These are phyloP conservation scores for Schizochytrium sp. DNA, from an alignment of 108 stramenopile species.

Conservation along the genomic window DNA sequence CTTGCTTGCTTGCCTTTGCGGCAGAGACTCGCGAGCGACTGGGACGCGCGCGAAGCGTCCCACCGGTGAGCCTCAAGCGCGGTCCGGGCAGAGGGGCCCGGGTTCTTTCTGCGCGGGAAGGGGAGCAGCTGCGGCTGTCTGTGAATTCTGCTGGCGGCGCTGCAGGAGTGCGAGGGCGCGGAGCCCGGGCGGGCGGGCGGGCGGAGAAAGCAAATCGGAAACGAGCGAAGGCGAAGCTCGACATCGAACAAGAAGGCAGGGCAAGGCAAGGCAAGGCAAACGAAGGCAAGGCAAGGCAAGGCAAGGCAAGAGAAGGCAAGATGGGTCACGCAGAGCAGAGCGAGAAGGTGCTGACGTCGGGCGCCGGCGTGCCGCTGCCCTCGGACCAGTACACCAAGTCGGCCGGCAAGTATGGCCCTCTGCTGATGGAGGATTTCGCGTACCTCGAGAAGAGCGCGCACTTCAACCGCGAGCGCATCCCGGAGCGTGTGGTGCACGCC, in stretches of 20 bases:
- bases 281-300: too few species aligned
- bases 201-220: not conserved
- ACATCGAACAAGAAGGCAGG: not conserved
- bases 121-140: too few species aligned
- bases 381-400: slow-evolving; percentile 24
- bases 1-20: too few species aligned
- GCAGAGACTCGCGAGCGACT: too few species aligned
- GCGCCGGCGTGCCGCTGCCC: not conserved
- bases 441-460: slow-evolving; percentile 54
- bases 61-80: too few species aligned
- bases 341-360: not conserved
- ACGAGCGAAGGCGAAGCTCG: not conserved
- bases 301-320: not conserved
- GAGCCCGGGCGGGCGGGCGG: too few species aligned
- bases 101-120: too few species aligned
- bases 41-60: too few species aligned
- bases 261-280: too few species aligned
- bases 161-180: too few species aligned
- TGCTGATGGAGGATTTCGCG: slow-evolving; percentile 52
- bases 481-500: slow-evolving; percentile 63
- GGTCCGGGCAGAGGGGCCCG: too few species aligned
- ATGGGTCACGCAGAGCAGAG: not conserved
- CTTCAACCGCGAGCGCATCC: slow-evolving; percentile 63
- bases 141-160: too few species aligned
- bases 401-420: slow-evolving; percentile 34